Percentiles rank a stretch among this genome's conserved stretches.
Evolutionary conservation across 768 basidiomycete genomes (phyloP).

Genomic region (Calocybe indica): DNA sequence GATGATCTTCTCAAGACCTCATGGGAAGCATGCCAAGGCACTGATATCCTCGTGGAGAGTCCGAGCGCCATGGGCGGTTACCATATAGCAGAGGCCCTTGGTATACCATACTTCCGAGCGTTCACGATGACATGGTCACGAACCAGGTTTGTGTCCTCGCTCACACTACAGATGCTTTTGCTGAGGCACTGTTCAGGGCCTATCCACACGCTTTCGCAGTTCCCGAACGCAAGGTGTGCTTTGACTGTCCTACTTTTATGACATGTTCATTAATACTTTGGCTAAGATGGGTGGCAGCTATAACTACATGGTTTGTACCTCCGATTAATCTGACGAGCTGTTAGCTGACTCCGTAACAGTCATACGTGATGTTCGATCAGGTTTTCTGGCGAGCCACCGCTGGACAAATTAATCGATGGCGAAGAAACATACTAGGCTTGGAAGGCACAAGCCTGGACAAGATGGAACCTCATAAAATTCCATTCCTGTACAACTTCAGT

Average conservation of each 20-base stretch:
- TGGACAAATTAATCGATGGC: slow-evolving; percentile 93
- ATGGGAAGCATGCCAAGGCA: slow-evolving; percentile 94
- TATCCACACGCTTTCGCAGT: slow-evolving; percentile 99
- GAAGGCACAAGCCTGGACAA: slow-evolving; percentile 84
- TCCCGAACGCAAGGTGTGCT: slow-evolving; percentile 79
- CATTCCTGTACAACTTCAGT: slow-evolving; percentile 97
- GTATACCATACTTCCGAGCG: slow-evolving; percentile 90
- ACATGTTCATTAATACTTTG: slow-evolving; percentile 4
- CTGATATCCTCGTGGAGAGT: slow-evolving; percentile 90
- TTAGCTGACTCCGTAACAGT: slow-evolving; percentile 32
- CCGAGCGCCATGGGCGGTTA: slow-evolving; percentile 97
- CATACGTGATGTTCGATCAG: slow-evolving; percentile 96
- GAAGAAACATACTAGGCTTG: slow-evolving; percentile 69
- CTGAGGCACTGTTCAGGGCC: slow-evolving; percentile 40
- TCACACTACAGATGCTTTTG: slow-evolving; percentile 1
- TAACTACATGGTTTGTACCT: slow-evolving; percentile 86
- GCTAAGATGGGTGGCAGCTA: slow-evolving; percentile 92
- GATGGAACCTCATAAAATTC: slow-evolving; percentile 96
- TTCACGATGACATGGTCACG: slow-evolving; percentile 99
- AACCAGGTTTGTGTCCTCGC: slow-evolving; percentile 49
- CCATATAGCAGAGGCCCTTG: slow-evolving; percentile 93
- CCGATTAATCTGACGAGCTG: slow-evolving; percentile 2
- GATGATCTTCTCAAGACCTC: slow-evolving; percentile 93
- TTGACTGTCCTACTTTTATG: background rate
- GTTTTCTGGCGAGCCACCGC: slow-evolving; percentile 96